Percentiles rank a stretch among this genome's conserved stretches.
Evolutionary conservation across 768 basidiomycete genomes (phyloP).

Genomic region (Ephemerocybe angulata): DNA sequence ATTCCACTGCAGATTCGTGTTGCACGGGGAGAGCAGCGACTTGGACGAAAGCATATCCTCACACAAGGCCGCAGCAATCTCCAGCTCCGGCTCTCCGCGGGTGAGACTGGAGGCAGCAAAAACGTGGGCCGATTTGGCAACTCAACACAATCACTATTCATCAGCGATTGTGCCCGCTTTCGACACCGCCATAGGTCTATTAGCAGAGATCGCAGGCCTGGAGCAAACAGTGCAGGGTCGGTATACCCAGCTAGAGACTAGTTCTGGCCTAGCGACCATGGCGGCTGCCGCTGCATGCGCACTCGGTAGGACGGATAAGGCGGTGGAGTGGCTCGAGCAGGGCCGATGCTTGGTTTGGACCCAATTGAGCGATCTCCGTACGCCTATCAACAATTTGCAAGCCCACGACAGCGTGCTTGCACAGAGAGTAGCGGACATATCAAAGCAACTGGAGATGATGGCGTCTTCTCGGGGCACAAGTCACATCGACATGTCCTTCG

Average conservation of each 20-base stretch:
- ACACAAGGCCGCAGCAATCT: not conserved
- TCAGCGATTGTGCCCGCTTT: not conserved
- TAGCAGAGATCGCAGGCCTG: constrained; percentile 5
- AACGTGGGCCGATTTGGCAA: not conserved
- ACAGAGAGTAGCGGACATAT: constrained; percentile 9
- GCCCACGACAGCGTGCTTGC: constrained; percentile 10
- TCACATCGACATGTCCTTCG: not conserved
- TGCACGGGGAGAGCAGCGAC: too few species aligned
- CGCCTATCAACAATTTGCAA: constrained; percentile 13
- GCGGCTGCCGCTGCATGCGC: constrained; percentile 25
- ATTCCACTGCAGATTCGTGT: too few species aligned
- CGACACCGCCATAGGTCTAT: not conserved
- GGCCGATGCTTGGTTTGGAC: constrained; percentile 18
- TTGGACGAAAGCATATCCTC: too few species aligned
- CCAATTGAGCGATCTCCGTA: constrained; percentile 13
- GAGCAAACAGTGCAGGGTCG: constrained; percentile 7
- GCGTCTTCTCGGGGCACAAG: not conserved
- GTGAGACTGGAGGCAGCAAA: not conserved
- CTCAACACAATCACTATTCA: not conserved
- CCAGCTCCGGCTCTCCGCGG: not conserved
- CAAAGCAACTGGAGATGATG: constrained; percentile 11
- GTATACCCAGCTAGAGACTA: not conserved
- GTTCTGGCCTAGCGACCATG: not conserved
- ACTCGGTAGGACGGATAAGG: constrained; percentile 16
- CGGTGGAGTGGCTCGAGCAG: constrained; percentile 33